Percentiles rank a stretch among this genome's conserved stretches.
These are phyloP conservation scores for Pseudogymnoascus verrucosus DNA, from an alignment of 2,329 filamentous ascomycete genomes.

Conservation along the genomic window DNA sequence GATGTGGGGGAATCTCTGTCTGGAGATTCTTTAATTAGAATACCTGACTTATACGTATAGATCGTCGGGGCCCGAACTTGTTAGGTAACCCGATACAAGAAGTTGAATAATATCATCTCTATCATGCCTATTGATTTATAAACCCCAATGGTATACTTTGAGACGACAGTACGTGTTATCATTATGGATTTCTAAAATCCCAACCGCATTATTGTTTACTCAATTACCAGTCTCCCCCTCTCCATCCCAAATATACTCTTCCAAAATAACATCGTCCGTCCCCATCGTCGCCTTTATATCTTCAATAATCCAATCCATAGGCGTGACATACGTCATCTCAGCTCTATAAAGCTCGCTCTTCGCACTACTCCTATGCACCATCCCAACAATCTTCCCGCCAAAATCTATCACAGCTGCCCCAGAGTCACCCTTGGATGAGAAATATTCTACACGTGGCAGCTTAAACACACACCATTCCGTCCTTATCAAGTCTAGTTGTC, in stretches of 20 bases:
- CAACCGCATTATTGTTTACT: background rate
- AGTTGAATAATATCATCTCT: background rate
- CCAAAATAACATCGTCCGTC: background rate
- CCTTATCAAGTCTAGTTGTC: background rate
- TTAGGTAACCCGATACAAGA: background rate
- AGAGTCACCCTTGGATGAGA: background rate
- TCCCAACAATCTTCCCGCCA: background rate
- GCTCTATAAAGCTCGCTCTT: background rate
- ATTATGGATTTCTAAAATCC: background rate
- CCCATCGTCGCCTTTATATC: background rate
- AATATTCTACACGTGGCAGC: background rate
- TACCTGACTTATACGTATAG: background rate
- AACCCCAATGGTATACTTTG: background rate
- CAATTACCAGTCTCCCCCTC: background rate
- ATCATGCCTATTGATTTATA: background rate
- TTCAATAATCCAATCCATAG: constrained; percentile 6
- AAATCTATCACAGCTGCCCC: background rate
- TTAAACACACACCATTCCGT: constrained; percentile 3
- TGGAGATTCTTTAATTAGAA: background rate
- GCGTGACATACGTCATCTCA: background rate
- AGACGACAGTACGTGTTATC: background rate
- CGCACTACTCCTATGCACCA: background rate
- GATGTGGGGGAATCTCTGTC: background rate
- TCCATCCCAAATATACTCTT: background rate
- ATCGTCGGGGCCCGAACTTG: background rate